Evolutionary conservation across 2,329 filamentous ascomycete species (phyloP), one percentile per base, ranked within the genome.

Genomic region (Colletotrichum eleusines): DNA sequence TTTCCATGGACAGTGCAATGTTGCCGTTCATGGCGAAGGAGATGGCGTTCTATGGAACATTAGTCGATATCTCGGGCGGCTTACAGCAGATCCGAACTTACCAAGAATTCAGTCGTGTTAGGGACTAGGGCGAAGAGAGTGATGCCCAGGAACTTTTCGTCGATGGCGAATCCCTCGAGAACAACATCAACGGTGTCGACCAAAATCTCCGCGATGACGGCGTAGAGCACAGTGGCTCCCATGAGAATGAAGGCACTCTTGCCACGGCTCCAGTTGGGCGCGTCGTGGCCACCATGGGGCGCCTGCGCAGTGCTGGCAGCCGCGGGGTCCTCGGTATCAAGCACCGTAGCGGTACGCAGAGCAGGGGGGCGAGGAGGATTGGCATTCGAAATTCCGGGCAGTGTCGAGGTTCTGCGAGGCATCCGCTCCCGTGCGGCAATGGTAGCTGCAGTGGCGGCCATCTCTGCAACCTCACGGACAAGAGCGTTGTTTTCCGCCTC

Each of bases 1-100:
- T 99, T 79, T 99, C 96, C 96, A 99, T 99, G 46, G 94, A 98
- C 23, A 99, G 85, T 0, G 96, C 96, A 80, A 99, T 98, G 80
- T 99, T 99, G 71, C 96, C 96, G 78, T 99, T 98, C 95, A 99
- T 99, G 64, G 96, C 96, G 80, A 99, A 99, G 0, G 95, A 98
- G 71, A 99, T 99, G 79, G 95, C 96, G 81, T 99, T 99, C 91
- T 94, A 18, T 2, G n/a, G 14, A 28, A 53, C 35, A 40, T 72
- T 50, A 71, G 58, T 40, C 31, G 6, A 48, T 26, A 40, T 26
- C 20, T 12, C 28, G 8, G 12, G 12, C 7, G 26, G 14, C 5
- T 40, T 44, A n/a, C 38, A 31, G 31, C 31, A n/a, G 42, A 54
- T 71, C 73, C n/a, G 75, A 28, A 82, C 90, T 83, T 87, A 95